Conservation (phyloP, 441 rosid species). For the Lepidium campestre region DNA sequence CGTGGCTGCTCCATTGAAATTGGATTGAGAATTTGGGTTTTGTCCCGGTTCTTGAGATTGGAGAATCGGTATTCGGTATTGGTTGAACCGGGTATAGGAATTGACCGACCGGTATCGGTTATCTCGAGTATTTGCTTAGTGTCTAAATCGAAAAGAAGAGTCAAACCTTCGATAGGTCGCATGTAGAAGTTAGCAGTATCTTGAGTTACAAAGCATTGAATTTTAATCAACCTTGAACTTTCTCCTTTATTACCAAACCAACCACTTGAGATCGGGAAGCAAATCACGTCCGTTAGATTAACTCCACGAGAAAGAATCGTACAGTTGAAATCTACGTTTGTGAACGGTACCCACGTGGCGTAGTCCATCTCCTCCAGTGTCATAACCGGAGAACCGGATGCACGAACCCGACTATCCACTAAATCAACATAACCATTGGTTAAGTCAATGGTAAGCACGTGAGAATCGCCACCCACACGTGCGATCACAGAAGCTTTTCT, state of each 20-base stretch:
- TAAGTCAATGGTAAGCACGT: slow-evolving; percentile 52
- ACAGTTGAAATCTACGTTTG: slow-evolving; percentile 52
- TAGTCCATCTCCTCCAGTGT: slow-evolving; percentile 75
- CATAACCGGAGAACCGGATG: slow-evolving; percentile 68
- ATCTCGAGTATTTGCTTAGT: slow-evolving; percentile 53
- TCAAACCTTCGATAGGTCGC: slow-evolving; percentile 91
- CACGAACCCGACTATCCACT: slow-evolving; percentile 21
- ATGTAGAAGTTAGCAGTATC: slow-evolving; percentile 80
- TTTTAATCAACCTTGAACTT: slow-evolving; percentile 57
- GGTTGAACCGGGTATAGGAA: slow-evolving; percentile 70
- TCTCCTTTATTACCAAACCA: slow-evolving; percentile 67
- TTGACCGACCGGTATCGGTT: slow-evolving; percentile 44
- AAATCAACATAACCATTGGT: slow-evolving; percentile 24
- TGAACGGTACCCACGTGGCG: slow-evolving; percentile 48
- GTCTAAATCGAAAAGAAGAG: slow-evolving; percentile 66
- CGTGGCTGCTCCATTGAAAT: slow-evolving; percentile 82
- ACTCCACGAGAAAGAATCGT: slow-evolving; percentile 58
- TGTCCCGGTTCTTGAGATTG: not conserved
- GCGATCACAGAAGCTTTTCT: slow-evolving; percentile 67
- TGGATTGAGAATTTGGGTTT: slow-evolving; percentile 40
- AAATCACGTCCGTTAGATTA: slow-evolving; percentile 49
- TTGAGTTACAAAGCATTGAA: slow-evolving; percentile 66
- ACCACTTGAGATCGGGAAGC: slow-evolving; percentile 68
- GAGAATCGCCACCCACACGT: slow-evolving; percentile 34
- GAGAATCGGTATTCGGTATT: slow-evolving; percentile 70